Evolutionary conservation across 306 rosid species (phyloP), one percentile per base, ranked within the genome.

Genomic region (Macrotyloma uniflorum): DNA sequence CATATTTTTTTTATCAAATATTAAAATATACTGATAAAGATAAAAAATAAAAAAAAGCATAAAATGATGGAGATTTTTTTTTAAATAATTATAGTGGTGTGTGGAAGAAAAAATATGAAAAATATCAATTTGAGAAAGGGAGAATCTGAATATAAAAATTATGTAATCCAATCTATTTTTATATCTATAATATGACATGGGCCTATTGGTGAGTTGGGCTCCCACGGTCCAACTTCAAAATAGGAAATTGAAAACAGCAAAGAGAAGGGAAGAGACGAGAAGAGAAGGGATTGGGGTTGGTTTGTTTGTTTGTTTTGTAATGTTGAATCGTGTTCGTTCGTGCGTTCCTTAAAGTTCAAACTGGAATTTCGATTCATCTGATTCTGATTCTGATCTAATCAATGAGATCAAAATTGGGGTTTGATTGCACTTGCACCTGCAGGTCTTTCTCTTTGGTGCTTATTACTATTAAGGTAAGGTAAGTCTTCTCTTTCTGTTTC

Each of bases 361-460:
- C 66, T 72, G 35, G 76, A 33, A 53, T 33, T 20, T 22, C 6
- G 40, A 33, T 51, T 6, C 8, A 30, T 71, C 43, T 30, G 33
- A 30, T 30, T 3, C 18, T 30, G 45, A 8, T 32, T 70, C 47
- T 33, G 66, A 19, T 36, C 65, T 71, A 53, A 54, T 72, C 53
- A 73, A 73, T 51, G 66, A 77, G 74, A 77, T 49, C 74, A 51
- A 66, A 77, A 35, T 77, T 54, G 66, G 80, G 55, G 24, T 64
- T 64, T 61, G 62, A n/a, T 30, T 18, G 61, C 63, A 18, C 8
- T 30, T 36, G 40, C 68, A 74, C 8, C 18, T 15, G 54, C 66
- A 50, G 64, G 4, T 33, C 46, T 53, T 2, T 74, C 14, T 59
- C 28, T 73, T 11, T 23, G 13, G 26, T 33, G 26, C 1, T 35